phyloP scores from a whole-genome alignment of 2,329 filamentous ascomycete genomes.

The Calonectria pseudoreteaudii region DNA sequence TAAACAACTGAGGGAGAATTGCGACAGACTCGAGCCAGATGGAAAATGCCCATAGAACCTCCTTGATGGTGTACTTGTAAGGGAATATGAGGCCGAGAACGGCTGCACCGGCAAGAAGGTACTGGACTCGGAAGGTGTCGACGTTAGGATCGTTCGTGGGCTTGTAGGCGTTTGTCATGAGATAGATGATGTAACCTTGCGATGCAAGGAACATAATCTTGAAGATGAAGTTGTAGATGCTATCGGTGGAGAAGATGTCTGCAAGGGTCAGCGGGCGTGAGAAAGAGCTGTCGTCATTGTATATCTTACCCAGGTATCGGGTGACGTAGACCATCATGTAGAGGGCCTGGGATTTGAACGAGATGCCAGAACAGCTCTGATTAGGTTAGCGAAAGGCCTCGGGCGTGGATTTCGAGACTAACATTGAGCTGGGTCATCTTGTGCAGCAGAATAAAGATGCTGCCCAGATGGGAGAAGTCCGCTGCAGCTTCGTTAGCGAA shows the following conservation, averaged over 20 bases:
- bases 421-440: conserved; percentile 97
- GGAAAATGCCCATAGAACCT: conserved; percentile 97
- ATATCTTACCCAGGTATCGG: conserved; percentile 81
- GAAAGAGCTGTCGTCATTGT: background rate
- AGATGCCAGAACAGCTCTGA: conserved; percentile 97
- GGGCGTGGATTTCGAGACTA: conserved; percentile 47
- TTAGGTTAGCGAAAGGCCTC: conserved; percentile 36
- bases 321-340: conserved; percentile 96
- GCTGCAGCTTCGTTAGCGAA: conserved; percentile 61
- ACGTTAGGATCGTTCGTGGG: conserved; percentile 97
- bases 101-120: conserved; percentile 85
- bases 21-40: conserved; percentile 98
- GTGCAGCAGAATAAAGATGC: conserved; percentile 93
- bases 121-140: conserved; percentile 97
- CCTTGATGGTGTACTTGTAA: conserved; percentile 82
- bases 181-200: conserved; percentile 94
- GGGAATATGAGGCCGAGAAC: conserved; percentile 86
- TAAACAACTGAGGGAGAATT: conserved; percentile 96
- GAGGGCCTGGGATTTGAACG: conserved; percentile 97
- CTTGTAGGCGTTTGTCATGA: conserved; percentile 98
- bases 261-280: conserved; percentile 23
- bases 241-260: conserved; percentile 89
- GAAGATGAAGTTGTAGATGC: conserved; percentile 93
- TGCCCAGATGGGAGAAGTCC: conserved; percentile 95
- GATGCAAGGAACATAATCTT: conserved; percentile 94